Percentiles rank a stretch among this genome's conserved stretches.
These are phyloP conservation scores for Coffea eugenioides DNA, from an alignment of 257 asterid species.

Conservation along the genomic window DNA sequence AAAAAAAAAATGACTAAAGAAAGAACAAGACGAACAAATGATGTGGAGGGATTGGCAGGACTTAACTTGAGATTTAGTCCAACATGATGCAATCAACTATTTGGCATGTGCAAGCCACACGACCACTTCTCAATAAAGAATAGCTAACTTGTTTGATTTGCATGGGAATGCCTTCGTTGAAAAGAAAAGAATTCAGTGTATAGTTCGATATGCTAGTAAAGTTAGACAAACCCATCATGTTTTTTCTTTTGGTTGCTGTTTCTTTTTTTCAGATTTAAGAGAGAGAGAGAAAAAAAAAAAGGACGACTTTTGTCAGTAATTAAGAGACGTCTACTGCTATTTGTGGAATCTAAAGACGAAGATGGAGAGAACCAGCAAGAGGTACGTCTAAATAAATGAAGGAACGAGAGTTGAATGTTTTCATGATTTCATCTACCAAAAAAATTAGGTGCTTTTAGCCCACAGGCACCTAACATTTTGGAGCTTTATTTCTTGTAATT, in stretches of 20 bases:
- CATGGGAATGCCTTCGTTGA: not conserved
- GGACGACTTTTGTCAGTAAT: not conserved
- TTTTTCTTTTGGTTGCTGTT: not conserved
- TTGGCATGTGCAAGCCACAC: not conserved
- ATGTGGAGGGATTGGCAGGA: no score
- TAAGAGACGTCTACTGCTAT: not conserved
- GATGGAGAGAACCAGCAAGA: not conserved
- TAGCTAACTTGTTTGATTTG: no score
- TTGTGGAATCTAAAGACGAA: not conserved
- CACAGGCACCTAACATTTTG: no score
- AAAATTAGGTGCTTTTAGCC: no score
- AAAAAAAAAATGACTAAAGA: no score
- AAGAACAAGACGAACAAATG: no score
- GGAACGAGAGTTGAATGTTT: not conserved
- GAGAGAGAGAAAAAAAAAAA: no score
- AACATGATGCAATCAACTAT: not conserved
- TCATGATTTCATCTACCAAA: not conserved
- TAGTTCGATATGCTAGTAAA: no score
- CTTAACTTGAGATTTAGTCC: not conserved
- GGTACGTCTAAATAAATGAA: constrained; percentile 1
- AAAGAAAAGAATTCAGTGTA: constrained; percentile 2
- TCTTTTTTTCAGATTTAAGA: no score
- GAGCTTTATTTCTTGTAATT: no score
- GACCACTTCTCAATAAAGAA: not conserved
- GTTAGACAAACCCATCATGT: not conserved